phyloP scores from a whole-genome alignment of 2,329 filamentous ascomycete genomes.

The Colletotrichum sp. region DNA sequence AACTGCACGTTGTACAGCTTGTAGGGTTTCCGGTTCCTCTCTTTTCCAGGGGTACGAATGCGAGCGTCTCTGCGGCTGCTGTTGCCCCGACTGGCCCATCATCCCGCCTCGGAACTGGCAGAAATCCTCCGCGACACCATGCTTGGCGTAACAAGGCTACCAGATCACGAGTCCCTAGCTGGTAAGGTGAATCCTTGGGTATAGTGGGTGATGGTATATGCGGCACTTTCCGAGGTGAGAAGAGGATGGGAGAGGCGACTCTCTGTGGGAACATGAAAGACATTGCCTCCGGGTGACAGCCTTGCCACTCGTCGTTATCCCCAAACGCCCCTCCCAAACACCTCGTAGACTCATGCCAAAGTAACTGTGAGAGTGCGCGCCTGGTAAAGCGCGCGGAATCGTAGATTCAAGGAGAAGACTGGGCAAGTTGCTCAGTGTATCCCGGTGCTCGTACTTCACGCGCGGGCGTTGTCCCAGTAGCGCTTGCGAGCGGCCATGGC shows the following conservation, averaged over 20 bases:
- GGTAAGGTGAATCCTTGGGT: neutral
- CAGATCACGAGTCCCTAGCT: neutral
- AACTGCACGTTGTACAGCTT: neutral
- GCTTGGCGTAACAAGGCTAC: neutral
- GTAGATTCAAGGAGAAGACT: neutral
- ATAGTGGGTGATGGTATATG: neutral
- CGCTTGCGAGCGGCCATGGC: constrained; percentile 53
- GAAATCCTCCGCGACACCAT: neutral
- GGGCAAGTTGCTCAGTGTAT: neutral
- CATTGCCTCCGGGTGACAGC: neutral
- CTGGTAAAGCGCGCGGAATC: neutral
- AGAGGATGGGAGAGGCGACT: neutral
- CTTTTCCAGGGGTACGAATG: neutral
- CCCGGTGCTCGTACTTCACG: constrained; percentile 28
- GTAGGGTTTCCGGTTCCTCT: neutral
- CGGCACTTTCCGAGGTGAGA: neutral
- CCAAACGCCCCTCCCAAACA: neutral
- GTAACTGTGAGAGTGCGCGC: neutral
- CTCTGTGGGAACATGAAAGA: neutral
- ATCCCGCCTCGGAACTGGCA: neutral
- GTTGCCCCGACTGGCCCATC: neutral
- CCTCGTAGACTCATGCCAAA: neutral
- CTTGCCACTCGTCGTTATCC: neutral
- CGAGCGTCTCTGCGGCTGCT: neutral
- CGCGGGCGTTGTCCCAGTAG: constrained; percentile 57